These are phyloP conservation scores for Coemansia sp. DNA, from an alignment of 192 early-diverging fungal species.

Conservation along the genomic window DNA sequence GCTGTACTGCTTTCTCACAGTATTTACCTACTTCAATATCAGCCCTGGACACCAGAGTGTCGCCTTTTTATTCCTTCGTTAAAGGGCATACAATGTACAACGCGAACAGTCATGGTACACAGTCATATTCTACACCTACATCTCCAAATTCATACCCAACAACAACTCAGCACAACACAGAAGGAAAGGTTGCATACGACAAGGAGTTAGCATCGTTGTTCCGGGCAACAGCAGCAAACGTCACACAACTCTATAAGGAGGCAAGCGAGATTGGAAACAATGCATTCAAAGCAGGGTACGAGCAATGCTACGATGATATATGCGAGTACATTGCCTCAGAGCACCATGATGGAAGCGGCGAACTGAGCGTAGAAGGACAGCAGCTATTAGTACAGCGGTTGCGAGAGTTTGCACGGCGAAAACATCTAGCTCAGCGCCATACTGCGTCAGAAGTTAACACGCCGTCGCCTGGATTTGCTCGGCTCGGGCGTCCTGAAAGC, in stretches of 20 bases:
- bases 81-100: slow-evolving; percentile 36
- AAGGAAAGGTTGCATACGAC: slow-evolving; percentile 35
- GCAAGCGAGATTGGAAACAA: slow-evolving; percentile 48
- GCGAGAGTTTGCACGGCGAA: slow-evolving; percentile 44
- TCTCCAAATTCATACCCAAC: slow-evolving; percentile 32
- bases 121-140: slow-evolving; percentile 49
- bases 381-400: slow-evolving; percentile 33
- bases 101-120: slow-evolving; percentile 21
- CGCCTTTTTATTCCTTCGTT: not conserved
- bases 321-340: slow-evolving; percentile 33
- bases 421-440: slow-evolving; percentile 30
- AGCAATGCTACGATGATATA: slow-evolving; percentile 52
- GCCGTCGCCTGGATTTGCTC: slow-evolving; percentile 1
- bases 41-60: slow-evolving; percentile 2
- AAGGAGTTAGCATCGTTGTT: slow-evolving; percentile 46
- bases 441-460: not conserved
- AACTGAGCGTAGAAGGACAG: slow-evolving; percentile 3
- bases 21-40: slow-evolving; percentile 1
- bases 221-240: slow-evolving; percentile 51
- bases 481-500: not conserved
- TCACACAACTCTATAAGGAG: slow-evolving; percentile 53
- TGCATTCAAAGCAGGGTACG: slow-evolving; percentile 51
- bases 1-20: not conserved
- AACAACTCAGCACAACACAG: slow-evolving; percentile 14
- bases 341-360: not conserved